Evolutionary conservation across 2,329 filamentous ascomycete genomes (phyloP).

Genomic region (Botrytis deweyae): DNA sequence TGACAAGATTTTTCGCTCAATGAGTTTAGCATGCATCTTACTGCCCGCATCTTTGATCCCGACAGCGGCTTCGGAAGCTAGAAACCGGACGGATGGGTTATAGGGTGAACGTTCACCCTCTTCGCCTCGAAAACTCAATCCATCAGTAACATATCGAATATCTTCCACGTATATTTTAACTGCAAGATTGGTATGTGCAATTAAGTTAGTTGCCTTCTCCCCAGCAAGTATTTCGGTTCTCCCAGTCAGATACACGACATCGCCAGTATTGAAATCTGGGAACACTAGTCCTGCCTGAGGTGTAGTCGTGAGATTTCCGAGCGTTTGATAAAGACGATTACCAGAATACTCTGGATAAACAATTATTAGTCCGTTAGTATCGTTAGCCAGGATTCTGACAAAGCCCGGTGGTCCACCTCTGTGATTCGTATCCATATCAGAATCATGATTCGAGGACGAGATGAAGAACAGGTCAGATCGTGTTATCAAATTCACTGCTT

Average conservation of each 20-base stretch:
- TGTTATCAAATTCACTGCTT: slow-evolving; percentile 51
- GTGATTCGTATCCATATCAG: slow-evolving; percentile 81
- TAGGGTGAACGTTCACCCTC: slow-evolving; percentile 68
- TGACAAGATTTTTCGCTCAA: slow-evolving; percentile 59
- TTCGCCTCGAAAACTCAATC: slow-evolving; percentile 66
- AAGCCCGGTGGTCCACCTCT: slow-evolving; percentile 75
- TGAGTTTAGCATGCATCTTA: slow-evolving; percentile 51
- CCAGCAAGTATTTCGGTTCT: slow-evolving; percentile 65
- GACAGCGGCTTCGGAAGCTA: slow-evolving; percentile 55
- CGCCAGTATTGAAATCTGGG: slow-evolving; percentile 70
- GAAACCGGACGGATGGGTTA: slow-evolving; percentile 69
- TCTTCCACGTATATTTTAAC: slow-evolving; percentile 64
- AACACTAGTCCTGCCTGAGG: slow-evolving; percentile 69
- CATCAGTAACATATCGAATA: slow-evolving; percentile 60
- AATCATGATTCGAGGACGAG: slow-evolving; percentile 59
- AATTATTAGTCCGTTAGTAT: slow-evolving; percentile 47
- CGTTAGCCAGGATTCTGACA: slow-evolving; percentile 63
- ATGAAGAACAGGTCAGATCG: slow-evolving; percentile 77
- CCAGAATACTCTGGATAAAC: slow-evolving; percentile 81
- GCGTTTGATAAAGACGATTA: slow-evolving; percentile 78
- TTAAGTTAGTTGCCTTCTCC: slow-evolving; percentile 56
- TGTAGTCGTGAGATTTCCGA: slow-evolving; percentile 71
- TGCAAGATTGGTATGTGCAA: slow-evolving; percentile 71
- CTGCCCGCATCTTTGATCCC: slow-evolving; percentile 21
- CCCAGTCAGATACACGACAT: slow-evolving; percentile 73